Conservation (phyloP, 1,284 basidiomycete species). For the Amylostereum chailletii region DNA sequence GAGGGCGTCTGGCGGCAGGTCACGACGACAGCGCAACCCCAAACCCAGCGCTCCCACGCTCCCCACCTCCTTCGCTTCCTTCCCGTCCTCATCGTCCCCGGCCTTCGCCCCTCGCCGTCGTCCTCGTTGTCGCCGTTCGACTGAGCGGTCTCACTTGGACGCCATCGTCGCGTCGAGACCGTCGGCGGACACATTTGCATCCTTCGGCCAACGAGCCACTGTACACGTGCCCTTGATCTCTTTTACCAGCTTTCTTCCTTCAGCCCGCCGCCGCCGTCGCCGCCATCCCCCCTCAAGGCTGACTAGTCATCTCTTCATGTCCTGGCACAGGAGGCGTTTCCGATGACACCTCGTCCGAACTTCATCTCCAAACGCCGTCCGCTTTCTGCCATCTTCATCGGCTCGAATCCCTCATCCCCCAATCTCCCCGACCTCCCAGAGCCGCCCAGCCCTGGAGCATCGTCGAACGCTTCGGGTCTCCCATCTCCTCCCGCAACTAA, state of each 20-base stretch:
- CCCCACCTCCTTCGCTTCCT: conserved; percentile 26
- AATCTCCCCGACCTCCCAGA: conserved; percentile 57
- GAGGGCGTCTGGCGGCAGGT: too few species aligned
- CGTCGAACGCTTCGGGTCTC: conserved; percentile 48
- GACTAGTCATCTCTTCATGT: conserved; percentile 70
- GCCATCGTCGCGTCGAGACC: neutral
- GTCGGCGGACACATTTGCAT: too few species aligned
- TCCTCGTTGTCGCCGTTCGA: too few species aligned
- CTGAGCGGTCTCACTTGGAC: neutral
- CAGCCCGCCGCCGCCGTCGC: too few species aligned
- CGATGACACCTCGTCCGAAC: conserved; percentile 26
- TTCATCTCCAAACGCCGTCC: conserved; percentile 26
- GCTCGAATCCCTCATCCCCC: conserved; percentile 23
- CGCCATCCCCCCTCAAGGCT: conserved; percentile 26
- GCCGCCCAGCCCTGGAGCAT: conserved; percentile 50
- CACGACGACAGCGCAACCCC: too few species aligned
- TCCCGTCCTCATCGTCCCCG: conserved; percentile 23
- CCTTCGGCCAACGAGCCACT: too few species aligned
- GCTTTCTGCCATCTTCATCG: conserved; percentile 39
- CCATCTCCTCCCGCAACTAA: conserved; percentile 76
- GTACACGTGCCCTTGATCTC: too few species aligned
- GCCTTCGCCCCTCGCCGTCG: neutral
- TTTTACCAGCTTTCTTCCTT: too few species aligned
- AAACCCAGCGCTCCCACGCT: too few species aligned
- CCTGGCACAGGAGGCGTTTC: conserved; percentile 75